Conservation (phyloP, 805 yeast genomes). For the Spathaspora passalidarum region DNA sequence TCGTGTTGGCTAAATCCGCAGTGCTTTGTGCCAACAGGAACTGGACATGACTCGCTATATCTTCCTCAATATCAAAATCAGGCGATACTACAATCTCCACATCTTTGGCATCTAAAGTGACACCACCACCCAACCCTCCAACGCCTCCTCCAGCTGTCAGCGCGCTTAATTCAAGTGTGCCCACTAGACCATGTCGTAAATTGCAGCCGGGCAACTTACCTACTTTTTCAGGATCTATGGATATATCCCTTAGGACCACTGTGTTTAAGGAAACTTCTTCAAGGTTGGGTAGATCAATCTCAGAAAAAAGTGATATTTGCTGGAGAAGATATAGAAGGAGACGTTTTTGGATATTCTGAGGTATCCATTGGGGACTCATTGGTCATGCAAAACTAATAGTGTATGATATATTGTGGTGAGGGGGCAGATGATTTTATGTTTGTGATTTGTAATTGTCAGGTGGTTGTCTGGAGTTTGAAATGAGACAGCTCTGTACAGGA, state of each 20-base stretch:
- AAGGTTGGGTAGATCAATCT: constrained; percentile 74
- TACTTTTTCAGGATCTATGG: constrained; percentile 69
- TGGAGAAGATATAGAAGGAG: constrained; percentile 75
- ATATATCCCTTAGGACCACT: constrained; percentile 54
- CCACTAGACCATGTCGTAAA: constrained; percentile 59
- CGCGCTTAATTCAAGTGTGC: constrained; percentile 47
- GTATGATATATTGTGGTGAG: not conserved
- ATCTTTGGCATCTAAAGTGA: constrained; percentile 55
- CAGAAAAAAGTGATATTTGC: constrained; percentile 78
- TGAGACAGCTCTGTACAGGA: too few relatives aligned
- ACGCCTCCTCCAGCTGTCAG: constrained; percentile 52
- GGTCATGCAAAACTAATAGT: not conserved
- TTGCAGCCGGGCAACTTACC: constrained; percentile 59
- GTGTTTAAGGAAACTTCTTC: constrained; percentile 68
- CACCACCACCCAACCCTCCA: constrained; percentile 57
- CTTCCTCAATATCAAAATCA: constrained; percentile 27
- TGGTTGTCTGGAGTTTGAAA: not conserved
- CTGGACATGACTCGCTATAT: constrained; percentile 29
- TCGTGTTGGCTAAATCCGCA: constrained; percentile 65
- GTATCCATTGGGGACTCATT: constrained; percentile 59
- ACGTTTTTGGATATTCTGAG: constrained; percentile 81
- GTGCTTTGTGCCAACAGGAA: constrained; percentile 70
- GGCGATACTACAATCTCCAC: constrained; percentile 45
- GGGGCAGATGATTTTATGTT: not conserved
- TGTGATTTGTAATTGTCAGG: not conserved